Evolutionary conservation across 2,329 filamentous ascomycete species (phyloP), one percentile per base, ranked within the genome.

Genomic region (Endoconidiophora polonica): DNA sequence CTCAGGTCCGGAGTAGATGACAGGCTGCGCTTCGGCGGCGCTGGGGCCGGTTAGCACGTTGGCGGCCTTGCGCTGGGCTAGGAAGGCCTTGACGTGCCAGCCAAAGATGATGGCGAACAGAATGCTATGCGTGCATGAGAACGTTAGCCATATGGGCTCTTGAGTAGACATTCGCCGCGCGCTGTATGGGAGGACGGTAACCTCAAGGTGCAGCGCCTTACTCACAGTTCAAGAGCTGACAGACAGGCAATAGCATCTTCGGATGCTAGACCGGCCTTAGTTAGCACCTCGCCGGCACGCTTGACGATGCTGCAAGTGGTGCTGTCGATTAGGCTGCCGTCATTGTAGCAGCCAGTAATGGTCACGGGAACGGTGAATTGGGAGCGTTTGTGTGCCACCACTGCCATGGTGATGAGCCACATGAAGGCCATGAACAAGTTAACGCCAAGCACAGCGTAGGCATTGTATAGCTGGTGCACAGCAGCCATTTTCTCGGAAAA

Each of bases 361-460:
- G 37, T 46, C 12, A 63, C 57, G 6, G 55, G 54, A 46, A 63
- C 61, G 3, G 54, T 58, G 56, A 67, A 71, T 16, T 53, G 53
- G 33, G 62, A 60, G 26, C 69, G 65, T 47, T 56, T 59, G 18
- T 64, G 61, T 6, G 69, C 69, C 12, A 62, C 62, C 23, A 67
- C 62, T 33, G 58, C 64, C 57, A 63, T 59, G n/a, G 64, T 62
- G 0, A 67, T 62, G 16, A 73, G 65, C 70, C 70, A 73, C 48
- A 73, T 62, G 50, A 73, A 56, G 44, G 67, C 56, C 58, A 72
- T 60, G 41, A 71, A 58, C 3, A 57, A 61, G 43, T 72, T 69
- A 20, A 72, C 60, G 12, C 59, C 59, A 5, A 72, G 58, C 7
- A 70, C 60, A 39, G 68, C 69, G 55, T 66, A 62, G 51, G 70